Evolutionary conservation across 306 rosid genomes (phyloP), one percentile per base, ranked within the genome.

Genomic region (Citrullus amarus): DNA sequence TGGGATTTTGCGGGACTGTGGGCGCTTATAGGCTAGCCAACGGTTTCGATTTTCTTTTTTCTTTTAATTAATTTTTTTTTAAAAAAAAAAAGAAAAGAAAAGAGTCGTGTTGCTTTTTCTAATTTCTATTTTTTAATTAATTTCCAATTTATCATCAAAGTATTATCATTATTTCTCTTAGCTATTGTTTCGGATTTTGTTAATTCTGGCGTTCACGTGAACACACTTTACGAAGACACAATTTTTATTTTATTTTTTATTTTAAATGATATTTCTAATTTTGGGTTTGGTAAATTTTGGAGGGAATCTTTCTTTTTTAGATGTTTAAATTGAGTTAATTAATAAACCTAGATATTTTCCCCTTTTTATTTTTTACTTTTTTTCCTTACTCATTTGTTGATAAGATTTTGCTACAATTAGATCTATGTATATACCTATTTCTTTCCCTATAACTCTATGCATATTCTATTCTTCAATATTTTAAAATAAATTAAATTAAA

Each of bases 11-110:
- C 34, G 79, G 85, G 83, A 82, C 91, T 86, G 80, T 88, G 91
- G 91, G 91, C 89, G 89, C 85, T 51, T 71, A 48, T 3, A 81
- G 59, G 79, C 76, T 32, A 66, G 89, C 87, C 86, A 80, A 79
- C 84, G 84, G 91, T 88, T 86, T 66, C 51, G n/a, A 38, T 1
- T 65, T 66, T 18, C 3, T 8, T 8, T 62, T 34, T 17, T 17
- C 5, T 16, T 86, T 84, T 51, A 51, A 51, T 65, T 65, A 7
- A 7, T 34, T 34, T 15, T 34, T 15, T 22, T 22, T 22, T 22
- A 22, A 22, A 22, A 32, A 4, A 12, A 60, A 32, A 28, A 0
- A 22, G 69, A 28, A 60, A 32, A 12, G 0, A 58, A 75, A 75
- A 72, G 75, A 55, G 65, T 1, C 53, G 58, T n/a, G 39, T 55